Evolutionary conservation across 2,329 filamentous ascomycete genomes (phyloP).

Genomic region (Cytospora piceae): DNA sequence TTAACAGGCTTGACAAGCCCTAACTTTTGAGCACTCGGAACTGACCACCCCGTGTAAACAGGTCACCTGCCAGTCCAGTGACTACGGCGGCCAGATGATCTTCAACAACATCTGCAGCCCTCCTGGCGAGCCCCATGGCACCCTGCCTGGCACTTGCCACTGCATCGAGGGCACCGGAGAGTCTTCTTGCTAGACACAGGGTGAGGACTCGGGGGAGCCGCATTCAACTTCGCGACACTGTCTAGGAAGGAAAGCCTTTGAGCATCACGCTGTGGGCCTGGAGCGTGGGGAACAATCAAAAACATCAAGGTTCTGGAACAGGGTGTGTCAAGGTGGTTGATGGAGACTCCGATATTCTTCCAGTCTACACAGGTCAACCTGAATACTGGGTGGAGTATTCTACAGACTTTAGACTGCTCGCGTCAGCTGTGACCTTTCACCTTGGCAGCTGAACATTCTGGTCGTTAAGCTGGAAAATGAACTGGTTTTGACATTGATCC

Average conservation of each 20-base stretch:
- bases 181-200: not conserved
- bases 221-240: not conserved
- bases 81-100: not conserved
- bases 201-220: not conserved
- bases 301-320: not conserved
- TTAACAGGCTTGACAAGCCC: not conserved
- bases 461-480: not conserved
- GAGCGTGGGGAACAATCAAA: not conserved
- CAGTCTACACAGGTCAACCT: not conserved
- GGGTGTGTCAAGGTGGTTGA: not conserved
- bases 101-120: not conserved
- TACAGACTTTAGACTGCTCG: not conserved
- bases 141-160: constrained; percentile 1
- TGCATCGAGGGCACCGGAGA: not conserved
- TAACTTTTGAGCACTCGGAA: not conserved
- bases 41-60: not conserved
- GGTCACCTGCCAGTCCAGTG: not conserved
- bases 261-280: not conserved
- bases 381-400: not conserved
- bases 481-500: not conserved
- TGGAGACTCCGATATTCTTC: not conserved
- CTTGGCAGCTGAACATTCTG: not conserved
- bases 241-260: not conserved
- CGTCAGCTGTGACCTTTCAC: not conserved
- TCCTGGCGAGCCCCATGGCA: not conserved